These are phyloP conservation scores for Bothia castanella DNA, from an alignment of 1,284 basidiomycete genomes.

Conservation along the genomic window DNA sequence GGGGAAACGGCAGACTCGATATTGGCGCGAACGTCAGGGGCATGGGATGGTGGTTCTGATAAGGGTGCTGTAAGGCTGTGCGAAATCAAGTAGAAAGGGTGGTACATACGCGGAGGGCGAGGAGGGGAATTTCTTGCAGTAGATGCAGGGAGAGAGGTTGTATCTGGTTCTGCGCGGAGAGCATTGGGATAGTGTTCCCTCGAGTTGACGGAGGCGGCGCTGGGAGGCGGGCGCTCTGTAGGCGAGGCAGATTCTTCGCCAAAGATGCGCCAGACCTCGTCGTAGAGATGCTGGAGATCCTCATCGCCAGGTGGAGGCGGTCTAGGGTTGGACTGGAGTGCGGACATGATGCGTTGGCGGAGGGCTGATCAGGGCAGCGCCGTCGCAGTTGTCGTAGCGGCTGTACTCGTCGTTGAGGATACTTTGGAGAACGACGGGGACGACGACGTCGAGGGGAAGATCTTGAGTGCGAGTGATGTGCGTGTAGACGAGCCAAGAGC, in stretches of 20 bases:
- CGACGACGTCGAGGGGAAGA: constrained; percentile 1
- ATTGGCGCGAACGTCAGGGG: constrained; percentile 22
- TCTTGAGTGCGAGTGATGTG: constrained; percentile 2
- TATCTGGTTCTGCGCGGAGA: constrained; percentile 25
- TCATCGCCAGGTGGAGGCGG: constrained; percentile 54
- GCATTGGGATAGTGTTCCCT: constrained; percentile 21
- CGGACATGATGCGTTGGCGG: constrained; percentile 32
- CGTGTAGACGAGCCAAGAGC: neutral
- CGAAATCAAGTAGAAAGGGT: neutral
- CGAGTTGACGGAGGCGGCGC: constrained; percentile 9
- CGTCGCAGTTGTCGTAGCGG: neutral
- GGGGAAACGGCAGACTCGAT: constrained; percentile 33
- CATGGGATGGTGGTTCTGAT: constrained; percentile 16
- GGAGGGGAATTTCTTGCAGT: constrained; percentile 18
- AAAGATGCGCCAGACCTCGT: constrained; percentile 67
- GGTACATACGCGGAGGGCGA: constrained; percentile 25
- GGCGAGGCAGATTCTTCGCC: constrained; percentile 39
- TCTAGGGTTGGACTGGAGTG: constrained; percentile 30
- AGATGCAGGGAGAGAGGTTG: constrained; percentile 8
- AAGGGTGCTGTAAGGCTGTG: neutral
- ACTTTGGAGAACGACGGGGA: neutral
- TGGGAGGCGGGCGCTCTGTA: constrained; percentile 24
- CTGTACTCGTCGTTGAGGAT: constrained; percentile 1
- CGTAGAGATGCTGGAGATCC: constrained; percentile 65
- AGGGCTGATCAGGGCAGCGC: constrained; percentile 10